Base-by-base conservation (phyloP, 2,329 filamentous ascomycete species). In the Hypoxylon sp. region DNA sequence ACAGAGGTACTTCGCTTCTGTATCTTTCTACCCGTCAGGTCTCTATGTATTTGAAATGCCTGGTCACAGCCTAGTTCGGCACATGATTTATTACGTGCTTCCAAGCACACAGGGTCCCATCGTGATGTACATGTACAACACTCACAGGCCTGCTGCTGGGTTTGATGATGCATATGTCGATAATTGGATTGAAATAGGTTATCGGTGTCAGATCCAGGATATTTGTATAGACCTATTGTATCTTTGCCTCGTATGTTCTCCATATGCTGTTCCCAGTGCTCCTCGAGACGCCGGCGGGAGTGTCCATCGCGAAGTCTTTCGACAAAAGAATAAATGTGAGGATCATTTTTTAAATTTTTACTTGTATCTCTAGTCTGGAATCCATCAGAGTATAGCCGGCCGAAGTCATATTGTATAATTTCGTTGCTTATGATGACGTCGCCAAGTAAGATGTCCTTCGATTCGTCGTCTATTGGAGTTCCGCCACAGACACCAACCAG, bases 361-460 rank as follows among this genome's bases (percentile, higher is more conserved):
- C 38, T 19, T 2, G 38, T 43, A 14, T 43, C 38, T 43, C 14
- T 43, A 14, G 7, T 43, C 9, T 43, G 14, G n/a, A 19, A 5
- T 5, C 38, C 38, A 19, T 43, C 38, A 14, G 38, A 43, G 38
- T 62, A 63, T 52, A 63, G 74, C 19, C 74, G 68, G 1, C 76
- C 78, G 59, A 76, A 68, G 49, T 79, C 77, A 43, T 73, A 76
- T 34, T 79, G 75, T n/a, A 77, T 32, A 1, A 79, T 41, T 0
- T 68, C 69, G 3, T 68, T 65, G 34, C 75, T 75, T 30, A 79
- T 73, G 25, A 78, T 48, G 2, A 76, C 72, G 36, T 77, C 75
- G 2, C 75, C 75, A 0, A 77, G 67, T 0, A 74, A 19, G 2
- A 73, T 65, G 21, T 74, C 74, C 25, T 49, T 7, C 23, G 21